Conservation (phyloP, 805 yeast species). For the Candida stauntonica region DNA sequence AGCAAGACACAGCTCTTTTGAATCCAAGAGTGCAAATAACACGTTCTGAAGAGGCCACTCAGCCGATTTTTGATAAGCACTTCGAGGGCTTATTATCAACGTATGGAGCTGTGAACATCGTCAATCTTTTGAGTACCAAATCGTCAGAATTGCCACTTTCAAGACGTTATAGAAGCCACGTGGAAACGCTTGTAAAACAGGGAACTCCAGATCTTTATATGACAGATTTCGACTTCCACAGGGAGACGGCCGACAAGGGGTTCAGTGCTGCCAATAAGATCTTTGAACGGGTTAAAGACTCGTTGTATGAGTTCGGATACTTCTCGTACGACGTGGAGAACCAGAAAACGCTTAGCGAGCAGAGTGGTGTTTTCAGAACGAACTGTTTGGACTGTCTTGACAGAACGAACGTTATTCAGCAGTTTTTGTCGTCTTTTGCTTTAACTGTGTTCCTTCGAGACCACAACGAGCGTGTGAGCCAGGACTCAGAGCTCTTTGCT, state of each 20-base stretch:
- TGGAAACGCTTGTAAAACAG: conserved; percentile 31
- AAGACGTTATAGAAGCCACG: conserved; percentile 59
- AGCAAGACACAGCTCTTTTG: conserved; percentile 88
- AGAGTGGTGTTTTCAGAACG: conserved; percentile 86
- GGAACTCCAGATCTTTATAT: conserved; percentile 43
- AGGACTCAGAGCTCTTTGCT: conserved; percentile 51
- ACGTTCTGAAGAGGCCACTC: conserved; percentile 86
- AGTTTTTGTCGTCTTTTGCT: conserved; percentile 72
- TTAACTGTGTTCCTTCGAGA: conserved; percentile 50
- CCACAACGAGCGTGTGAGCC: conserved; percentile 32
- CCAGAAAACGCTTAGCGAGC: conserved; percentile 58
- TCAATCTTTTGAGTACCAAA: conserved; percentile 82
- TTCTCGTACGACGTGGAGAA: conserved; percentile 62
- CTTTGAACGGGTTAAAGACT: conserved; percentile 56
- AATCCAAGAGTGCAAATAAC: conserved; percentile 67
- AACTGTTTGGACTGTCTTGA: conserved; percentile 95
- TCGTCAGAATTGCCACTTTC: conserved; percentile 72
- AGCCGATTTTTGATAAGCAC: conserved; percentile 76
- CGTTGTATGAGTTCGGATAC: conserved; percentile 77
- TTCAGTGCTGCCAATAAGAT: conserved; percentile 73
- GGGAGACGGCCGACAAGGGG: conserved; percentile 86
- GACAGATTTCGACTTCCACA: conserved; percentile 91
- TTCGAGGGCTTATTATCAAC: conserved; percentile 62
- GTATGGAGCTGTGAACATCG: conserved; percentile 85
- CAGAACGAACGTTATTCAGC: conserved; percentile 86